Evolutionary conservation across 78 protist genomes (phyloP).

Genomic region (Dictyostelium purpureum): DNA sequence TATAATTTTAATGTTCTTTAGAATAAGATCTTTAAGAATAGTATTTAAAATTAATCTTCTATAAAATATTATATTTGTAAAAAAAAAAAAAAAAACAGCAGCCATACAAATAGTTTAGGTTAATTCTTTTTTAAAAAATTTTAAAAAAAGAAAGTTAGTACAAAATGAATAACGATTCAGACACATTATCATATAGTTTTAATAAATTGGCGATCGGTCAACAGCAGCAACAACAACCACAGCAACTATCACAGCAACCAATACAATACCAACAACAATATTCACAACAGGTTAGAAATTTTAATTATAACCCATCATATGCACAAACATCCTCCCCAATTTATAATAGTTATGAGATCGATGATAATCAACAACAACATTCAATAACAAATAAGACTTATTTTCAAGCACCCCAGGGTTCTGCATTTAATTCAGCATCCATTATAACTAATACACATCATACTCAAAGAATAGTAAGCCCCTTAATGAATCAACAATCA

Average conservation of each 20-base stretch:
- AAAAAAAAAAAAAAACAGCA: background rate
- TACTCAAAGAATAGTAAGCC: background rate
- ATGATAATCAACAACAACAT: slow-evolving; percentile 13
- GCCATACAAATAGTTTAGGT: too few relatives aligned
- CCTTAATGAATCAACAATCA: background rate
- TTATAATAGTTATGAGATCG: background rate
- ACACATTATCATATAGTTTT: background rate
- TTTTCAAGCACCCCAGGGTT: background rate
- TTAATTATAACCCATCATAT: too few relatives aligned
- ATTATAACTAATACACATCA: background rate
- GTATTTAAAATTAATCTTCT: background rate
- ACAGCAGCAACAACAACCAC: background rate
- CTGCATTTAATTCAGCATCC: background rate
- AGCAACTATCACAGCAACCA: background rate
- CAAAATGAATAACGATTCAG: background rate
- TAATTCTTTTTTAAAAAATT: too few relatives aligned
- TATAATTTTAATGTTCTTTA: slow-evolving; percentile 15
- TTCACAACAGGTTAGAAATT: background rate
- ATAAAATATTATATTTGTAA: background rate
- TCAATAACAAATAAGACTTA: background rate
- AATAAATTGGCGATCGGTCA: background rate
- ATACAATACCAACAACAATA: slow-evolving; percentile 10
- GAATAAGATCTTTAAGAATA: slow-evolving; percentile 30
- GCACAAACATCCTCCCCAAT: background rate
- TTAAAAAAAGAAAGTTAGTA: background rate